Base-by-base conservation (phyloP, 345 rosid species). In the Pelargonium nanum region DNA sequence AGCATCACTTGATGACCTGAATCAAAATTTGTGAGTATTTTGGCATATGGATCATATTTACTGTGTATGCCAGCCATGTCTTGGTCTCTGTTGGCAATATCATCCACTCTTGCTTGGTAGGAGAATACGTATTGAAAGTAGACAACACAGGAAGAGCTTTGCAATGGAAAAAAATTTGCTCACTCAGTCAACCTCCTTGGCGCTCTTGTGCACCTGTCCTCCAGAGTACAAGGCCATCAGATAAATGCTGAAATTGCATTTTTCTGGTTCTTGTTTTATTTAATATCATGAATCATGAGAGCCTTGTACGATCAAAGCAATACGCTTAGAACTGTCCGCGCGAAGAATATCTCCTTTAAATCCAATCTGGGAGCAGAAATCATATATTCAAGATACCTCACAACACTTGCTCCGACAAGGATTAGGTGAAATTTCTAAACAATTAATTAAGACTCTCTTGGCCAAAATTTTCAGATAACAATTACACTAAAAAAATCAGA, bases 241-340 rank as follows among this genome's bases (percentile, higher is more conserved):
- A 78, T 65, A 68, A 74, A 71, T 64, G 67, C 80, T 55, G 71
- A 72, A 79, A 72, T 72, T 68, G 71, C 71, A 70, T 50, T 62
- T 75, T 68, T 64, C 70, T 56, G 80, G 65, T n/a, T n/a, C n/a
- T n/a, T n/a, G n/a, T 34, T 78, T 71, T 68, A 81, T 75, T 74
- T 77, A 72, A 72, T 85, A 82, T 89, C 92, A 72, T 85, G 96
- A 81, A 83, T 77, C 79, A 72, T 85, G 96, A 68, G 91, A 75
- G 79, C 84, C 91, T 81, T 85, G 94, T 80, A 84, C 85, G 80
- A 83, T 79, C 84, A 84, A 72, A 57, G 88, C 62, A 70, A 83
- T 83, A 61, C 88, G 92, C 92, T 84, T 88, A 65, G 89, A 89
- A 70, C 87, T 88, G 77, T 91, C 97, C 67, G 85, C 67, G 23